Base-by-base conservation (phyloP, 139 green algal genomes). In the Trebouxia sp. region DNA sequence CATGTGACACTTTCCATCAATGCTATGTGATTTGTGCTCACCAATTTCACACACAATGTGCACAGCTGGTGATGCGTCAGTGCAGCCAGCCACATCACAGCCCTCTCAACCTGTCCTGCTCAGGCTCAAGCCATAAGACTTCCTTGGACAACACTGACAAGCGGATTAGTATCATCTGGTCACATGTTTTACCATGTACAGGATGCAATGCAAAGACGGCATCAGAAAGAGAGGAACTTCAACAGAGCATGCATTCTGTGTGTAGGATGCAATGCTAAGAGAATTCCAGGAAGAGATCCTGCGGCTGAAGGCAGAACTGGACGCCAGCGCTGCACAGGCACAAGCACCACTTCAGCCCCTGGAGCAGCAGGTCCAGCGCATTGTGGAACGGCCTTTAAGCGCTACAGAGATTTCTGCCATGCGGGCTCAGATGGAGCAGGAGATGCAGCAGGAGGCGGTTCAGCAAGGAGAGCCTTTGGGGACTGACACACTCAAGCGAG, bases 221-320 rank as follows among this genome's bases (percentile, higher is more conserved):
- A 5, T 70, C 14, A 20, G 58, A 35, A 38, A n/a, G n/a, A n/a
- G n/a, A n/a, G n/a, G n/a, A n/a, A n/a, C n/a, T n/a, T n/a, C n/a
- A n/a, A n/a, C n/a, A n/a, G n/a, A n/a, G 58, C 24, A 6, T 37
- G 12, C 12, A 35, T 20, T 28, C 0, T 56, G 28, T 10, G 5
- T 78, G 65, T 82, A 89, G 89, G 94, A 97, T 78, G 92, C 95
- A 15, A 95, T 98, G 92, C 85, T 98, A 78, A 84, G 92, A 8
- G 92, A 98, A 85, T 98, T 95, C 84, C 95, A 98, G 86, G 91
- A 95, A 14, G 93, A 98, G 82, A 98, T 98, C 35, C 65, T 83
- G 1, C 72, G 87, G 6, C 89, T 98, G 14, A 94, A 93, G 56
- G 83, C 85, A 0, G 70, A 91, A 83, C 89, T 97, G 53, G 85